A percentile compares a stretch with the other conserved stretches of the same genome.
Conservation (phyloP, 306 rosid genomes). For the Cucumis sativus region DNA sequence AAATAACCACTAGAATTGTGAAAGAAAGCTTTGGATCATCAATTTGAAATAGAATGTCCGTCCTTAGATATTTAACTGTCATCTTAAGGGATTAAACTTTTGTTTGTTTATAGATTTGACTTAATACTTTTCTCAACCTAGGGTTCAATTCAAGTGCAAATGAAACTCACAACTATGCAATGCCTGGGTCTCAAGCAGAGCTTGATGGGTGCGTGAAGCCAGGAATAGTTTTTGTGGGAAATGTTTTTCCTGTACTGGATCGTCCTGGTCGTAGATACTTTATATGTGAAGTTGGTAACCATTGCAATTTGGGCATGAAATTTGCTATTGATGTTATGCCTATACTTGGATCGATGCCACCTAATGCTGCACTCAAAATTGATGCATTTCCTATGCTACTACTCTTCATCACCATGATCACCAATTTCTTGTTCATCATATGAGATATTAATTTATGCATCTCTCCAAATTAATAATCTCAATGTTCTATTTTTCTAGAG, state of each 20-base stretch:
- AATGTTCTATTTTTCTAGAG: too few species aligned
- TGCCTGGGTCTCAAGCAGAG: background rate
- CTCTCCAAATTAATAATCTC: too few species aligned
- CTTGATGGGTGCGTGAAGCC: background rate
- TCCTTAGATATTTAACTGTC: too few species aligned
- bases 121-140: background rate
- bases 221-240: background rate
- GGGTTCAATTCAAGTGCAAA: background rate
- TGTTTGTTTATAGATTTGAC: too few species aligned
- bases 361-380: background rate
- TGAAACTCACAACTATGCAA: background rate
- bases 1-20: too few species aligned
- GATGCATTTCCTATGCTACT: background rate
- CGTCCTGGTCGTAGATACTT: background rate
- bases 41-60: too few species aligned
- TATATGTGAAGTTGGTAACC: background rate
- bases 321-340: background rate
- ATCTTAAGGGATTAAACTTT: too few species aligned
- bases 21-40: too few species aligned
- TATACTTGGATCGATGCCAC: background rate
- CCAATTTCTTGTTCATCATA: background rate
- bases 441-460: background rate
- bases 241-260: background rate
- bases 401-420: background rate
- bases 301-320: background rate